Evolutionary conservation across 352 stramenopile genomes (phyloP).

Genomic region (Pythium aquatile): DNA sequence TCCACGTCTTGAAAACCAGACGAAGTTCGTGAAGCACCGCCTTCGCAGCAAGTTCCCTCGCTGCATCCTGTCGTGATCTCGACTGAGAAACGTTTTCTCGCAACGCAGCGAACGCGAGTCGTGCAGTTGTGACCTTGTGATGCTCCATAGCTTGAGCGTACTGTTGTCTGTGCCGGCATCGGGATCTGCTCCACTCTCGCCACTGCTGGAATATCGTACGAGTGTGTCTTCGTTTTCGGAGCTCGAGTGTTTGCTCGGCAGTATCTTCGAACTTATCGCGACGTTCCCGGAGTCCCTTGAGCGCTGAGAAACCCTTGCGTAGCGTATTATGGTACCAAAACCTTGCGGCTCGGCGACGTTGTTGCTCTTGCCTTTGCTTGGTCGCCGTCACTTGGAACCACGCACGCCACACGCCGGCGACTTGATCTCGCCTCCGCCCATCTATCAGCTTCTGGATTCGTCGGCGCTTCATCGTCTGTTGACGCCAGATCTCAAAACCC

Average conservation of each 20-base stretch:
- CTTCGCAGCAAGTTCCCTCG: background rate
- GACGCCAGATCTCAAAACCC: conserved; percentile 15
- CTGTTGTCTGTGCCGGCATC: background rate
- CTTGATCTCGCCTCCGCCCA: background rate
- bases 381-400: conserved; percentile 13
- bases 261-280: background rate
- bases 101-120: background rate
- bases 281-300: background rate
- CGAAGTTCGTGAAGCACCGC: background rate
- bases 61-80: background rate
- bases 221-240: background rate
- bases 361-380: conserved; percentile 9
- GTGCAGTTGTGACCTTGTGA: background rate
- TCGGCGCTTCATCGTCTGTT: background rate
- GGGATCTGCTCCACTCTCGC: background rate
- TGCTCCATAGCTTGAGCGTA: background rate
- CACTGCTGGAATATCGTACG: background rate
- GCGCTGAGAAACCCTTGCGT: conserved; percentile 9
- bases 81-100: background rate
- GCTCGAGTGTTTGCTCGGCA: background rate
- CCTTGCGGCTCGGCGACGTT: conserved; percentile 18
- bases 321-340: conserved; percentile 22
- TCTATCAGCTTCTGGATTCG: background rate
- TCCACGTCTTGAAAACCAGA: conserved; percentile 10
- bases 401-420: conserved; percentile 9